phyloP scores from a whole-genome alignment of 208 protist genomes.

The Leishmania tarentolae region DNA sequence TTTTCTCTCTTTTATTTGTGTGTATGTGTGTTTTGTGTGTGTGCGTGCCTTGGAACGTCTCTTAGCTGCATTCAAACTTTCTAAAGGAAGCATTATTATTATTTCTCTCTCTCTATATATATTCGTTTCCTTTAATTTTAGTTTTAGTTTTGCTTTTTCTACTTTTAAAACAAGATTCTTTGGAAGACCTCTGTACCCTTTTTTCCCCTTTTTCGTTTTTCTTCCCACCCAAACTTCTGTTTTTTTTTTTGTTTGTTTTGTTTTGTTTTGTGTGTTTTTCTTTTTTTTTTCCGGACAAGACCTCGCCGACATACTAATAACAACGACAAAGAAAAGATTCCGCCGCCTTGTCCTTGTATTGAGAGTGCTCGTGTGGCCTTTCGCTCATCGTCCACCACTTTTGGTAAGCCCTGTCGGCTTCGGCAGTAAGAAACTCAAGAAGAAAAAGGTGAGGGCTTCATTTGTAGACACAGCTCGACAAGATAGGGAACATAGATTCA shows the following conservation, averaged over 20 bases:
- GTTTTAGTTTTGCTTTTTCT: too few species aligned
- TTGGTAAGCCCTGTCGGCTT: not conserved
- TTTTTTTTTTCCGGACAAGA: too few species aligned
- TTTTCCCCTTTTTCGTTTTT: not conserved
- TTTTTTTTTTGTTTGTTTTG: not conserved
- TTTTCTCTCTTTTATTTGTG: too few species aligned
- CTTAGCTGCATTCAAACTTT: too few species aligned
- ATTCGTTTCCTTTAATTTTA: too few species aligned
- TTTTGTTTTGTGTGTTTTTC: not conserved
- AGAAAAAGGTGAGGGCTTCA: not conserved
- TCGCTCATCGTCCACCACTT: not conserved
- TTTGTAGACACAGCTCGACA: not conserved
- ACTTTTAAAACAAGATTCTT: slow-evolving; percentile 10
- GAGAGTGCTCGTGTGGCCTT: not conserved
- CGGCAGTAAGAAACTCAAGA: not conserved
- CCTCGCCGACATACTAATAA: too few species aligned
- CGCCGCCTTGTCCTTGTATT: too few species aligned
- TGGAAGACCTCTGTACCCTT: not conserved
- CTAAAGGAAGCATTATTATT: too few species aligned
- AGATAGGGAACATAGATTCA: not conserved
- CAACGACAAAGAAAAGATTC: too few species aligned
- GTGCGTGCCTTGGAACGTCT: too few species aligned
- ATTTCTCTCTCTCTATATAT: too few species aligned
- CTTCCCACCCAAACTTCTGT: not conserved
- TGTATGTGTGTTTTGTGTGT: too few species aligned